Evolutionary conservation across 257 asterid genomes (phyloP), one percentile per base, ranked within the genome.

Genomic region (Cinchona pubescens): DNA sequence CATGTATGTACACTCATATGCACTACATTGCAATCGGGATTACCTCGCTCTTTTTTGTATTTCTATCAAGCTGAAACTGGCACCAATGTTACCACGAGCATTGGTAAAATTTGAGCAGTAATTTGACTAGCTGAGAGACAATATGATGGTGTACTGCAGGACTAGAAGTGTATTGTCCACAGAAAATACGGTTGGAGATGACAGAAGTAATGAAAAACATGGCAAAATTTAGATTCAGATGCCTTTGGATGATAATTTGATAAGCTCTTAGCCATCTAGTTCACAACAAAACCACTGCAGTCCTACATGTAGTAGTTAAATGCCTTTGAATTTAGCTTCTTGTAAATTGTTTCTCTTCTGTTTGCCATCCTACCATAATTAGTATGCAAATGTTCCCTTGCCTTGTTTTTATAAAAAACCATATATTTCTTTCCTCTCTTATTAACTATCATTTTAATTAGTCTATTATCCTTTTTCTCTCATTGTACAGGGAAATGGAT

Each of bases 401-500:
- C 62, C 35, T 25, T 61, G 27, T 59, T 25, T 25, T 49, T 46
- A 14, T 62, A 45, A 13, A 5, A 23, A 45, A 15, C n/a, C 32
- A 42, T 60, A 11, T 16, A 73, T 16, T 16, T 46, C 5, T 71
- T 48, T 30, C 16, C 23, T 5, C 63, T 25, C n/a, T n/a, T 37
- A 49, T n/a, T 15, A 62, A 45, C 10, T 38, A n/a, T 14, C n/a
- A 19, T 27, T 48, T 35, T 62, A 1, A 23, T 42, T 66, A 38
- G 45, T 66, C 72, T 67, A 18, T 53, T 9, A 21, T 53, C 30
- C 3, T 51, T 34, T 35, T 15, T 18, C 46, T 19, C 75, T 45
- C 70, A 35, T 76, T 77, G 53, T 70, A 62, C 68, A 94, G 99
- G 91, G 97, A 92, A 75, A 86, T 94, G 92, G 92, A 82, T 80